phyloP scores from a whole-genome alignment of 139 green algal species.

The Astrephomene gubernaculifera region DNA sequence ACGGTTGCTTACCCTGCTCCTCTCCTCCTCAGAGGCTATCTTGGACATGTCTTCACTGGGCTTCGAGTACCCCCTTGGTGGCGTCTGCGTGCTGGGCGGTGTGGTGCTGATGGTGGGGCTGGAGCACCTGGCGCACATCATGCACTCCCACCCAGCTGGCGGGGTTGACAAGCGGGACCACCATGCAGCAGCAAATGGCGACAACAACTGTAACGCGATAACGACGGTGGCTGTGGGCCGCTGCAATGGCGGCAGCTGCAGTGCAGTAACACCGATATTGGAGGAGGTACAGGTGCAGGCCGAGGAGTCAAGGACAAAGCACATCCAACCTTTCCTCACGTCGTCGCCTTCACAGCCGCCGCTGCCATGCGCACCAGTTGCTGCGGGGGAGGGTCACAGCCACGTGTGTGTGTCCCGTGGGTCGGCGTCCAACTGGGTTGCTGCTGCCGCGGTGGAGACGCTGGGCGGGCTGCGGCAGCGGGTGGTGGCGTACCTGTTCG shows the following conservation, averaged over 20 bases:
- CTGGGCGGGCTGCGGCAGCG: conserved; percentile 14
- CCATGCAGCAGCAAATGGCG: neutral
- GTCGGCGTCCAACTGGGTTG: conserved; percentile 15
- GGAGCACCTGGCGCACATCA: conserved; percentile 24
- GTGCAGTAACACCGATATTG: neutral
- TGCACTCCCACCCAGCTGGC: neutral
- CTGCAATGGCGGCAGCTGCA: neutral
- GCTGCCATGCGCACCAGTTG: neutral
- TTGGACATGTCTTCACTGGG: neutral
- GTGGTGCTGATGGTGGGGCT: conserved; percentile 15
- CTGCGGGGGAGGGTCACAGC: neutral
- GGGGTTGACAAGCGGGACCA: neutral
- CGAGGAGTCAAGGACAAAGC: neutral
- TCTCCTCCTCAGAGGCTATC: neutral
- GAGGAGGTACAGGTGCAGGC: too few relatives aligned
- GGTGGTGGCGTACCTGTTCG: conserved; percentile 22
- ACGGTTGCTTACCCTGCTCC: too few relatives aligned
- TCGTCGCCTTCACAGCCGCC: neutral
- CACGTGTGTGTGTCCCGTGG: conserved; percentile 32
- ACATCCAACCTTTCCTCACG: neutral
- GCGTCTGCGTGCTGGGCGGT: conserved; percentile 5
- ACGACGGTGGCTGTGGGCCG: neutral
- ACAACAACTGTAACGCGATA: too few relatives aligned
- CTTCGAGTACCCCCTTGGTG: conserved; percentile 8
- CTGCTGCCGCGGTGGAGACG: neutral